Conservation (phyloP, 2,329 filamentous ascomycete species). For the Alternaria sp. region DNA sequence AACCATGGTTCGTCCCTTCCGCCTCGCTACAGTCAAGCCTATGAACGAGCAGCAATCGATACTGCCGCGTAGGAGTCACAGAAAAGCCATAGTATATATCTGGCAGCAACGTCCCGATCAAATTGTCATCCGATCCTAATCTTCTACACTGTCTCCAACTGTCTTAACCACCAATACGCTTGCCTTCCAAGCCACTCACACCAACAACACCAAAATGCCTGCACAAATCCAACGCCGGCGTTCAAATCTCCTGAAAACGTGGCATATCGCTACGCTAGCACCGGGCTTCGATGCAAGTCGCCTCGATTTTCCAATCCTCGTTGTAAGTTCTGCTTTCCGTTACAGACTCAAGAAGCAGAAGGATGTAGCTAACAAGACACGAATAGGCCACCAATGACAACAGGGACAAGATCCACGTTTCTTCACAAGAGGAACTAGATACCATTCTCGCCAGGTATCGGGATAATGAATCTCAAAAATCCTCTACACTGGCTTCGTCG, state of each 20-base stretch:
- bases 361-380: background rate
- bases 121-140: background rate
- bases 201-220: background rate
- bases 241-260: background rate
- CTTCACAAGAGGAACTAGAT: background rate
- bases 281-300: background rate
- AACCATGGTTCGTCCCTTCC: background rate
- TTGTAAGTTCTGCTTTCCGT: background rate
- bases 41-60: background rate
- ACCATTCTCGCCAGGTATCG: background rate
- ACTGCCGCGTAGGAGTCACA: background rate
- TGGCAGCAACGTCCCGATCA: background rate
- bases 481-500: background rate
- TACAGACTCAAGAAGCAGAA: background rate
- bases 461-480: background rate
- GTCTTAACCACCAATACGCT: background rate
- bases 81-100: background rate
- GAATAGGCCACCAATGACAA: background rate
- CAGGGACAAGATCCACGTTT: background rate
- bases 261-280: background rate
- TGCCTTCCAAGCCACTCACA: background rate
- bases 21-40: background rate
- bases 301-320: background rate
- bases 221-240: background rate
- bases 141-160: background rate